Evolutionary conservation across 257 asterid genomes (phyloP).

Genomic region (Mitragyna speciosa): DNA sequence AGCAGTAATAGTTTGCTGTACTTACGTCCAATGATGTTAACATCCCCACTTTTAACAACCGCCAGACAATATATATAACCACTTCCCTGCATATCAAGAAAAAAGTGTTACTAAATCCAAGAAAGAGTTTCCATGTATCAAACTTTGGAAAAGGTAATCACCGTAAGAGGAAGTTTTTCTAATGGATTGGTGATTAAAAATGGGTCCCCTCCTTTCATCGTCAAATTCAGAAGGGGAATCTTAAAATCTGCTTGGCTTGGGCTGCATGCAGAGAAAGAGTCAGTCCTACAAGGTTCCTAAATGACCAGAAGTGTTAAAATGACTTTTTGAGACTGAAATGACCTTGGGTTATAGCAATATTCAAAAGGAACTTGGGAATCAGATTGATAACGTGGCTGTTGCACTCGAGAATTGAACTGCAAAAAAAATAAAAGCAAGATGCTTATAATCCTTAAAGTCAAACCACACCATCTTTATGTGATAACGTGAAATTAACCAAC

Average conservation of each 20-base stretch:
- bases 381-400: constrained; percentile 57
- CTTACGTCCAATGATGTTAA: constrained; percentile 97
- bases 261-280: constrained; percentile 42
- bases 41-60: constrained; percentile 65
- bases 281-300: constrained; percentile 3
- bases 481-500: constrained; percentile 19
- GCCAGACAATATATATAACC: constrained; percentile 70
- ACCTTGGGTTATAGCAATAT: constrained; percentile 77
- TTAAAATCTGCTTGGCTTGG: constrained; percentile 42
- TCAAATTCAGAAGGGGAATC: constrained; percentile 67
- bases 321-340: constrained; percentile 12
- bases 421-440: constrained; percentile 17
- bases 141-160: constrained; percentile 26
- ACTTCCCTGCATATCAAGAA: constrained; percentile 38
- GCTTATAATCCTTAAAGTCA: not conserved
- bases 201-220: constrained; percentile 77
- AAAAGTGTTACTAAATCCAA: constrained; percentile 23
- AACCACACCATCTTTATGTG: not conserved
- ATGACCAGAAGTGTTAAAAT: not conserved
- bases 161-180: constrained; percentile 47
- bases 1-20: constrained; percentile 4
- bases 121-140: constrained; percentile 8
- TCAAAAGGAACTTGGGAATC: constrained; percentile 53
- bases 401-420: constrained; percentile 65
- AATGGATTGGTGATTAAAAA: constrained; percentile 48